These are phyloP conservation scores for Rubia tinctorum DNA, from an alignment of 305 asterid genomes.

Conservation along the genomic window DNA sequence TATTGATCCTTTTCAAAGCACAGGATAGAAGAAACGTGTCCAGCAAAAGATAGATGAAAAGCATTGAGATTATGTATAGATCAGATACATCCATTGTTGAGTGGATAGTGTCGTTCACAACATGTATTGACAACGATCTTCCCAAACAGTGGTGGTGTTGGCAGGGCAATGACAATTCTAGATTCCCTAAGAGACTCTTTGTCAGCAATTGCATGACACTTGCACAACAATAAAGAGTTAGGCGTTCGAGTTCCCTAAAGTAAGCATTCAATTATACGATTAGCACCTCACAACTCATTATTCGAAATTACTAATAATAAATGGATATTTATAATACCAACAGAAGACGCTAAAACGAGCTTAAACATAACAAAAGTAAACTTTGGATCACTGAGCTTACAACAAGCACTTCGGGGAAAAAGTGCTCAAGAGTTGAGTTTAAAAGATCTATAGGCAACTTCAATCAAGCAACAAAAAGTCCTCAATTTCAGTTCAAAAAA, in stretches of 20 bases:
- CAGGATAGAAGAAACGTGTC: too few species aligned
- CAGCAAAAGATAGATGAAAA: too few species aligned
- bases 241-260: too few species aligned
- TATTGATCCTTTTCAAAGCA: too few species aligned
- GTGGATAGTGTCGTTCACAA: too few species aligned
- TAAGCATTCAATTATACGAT: background rate
- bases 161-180: slow-evolving; percentile 57
- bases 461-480: background rate
- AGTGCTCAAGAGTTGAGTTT: background rate
- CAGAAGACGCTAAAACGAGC: background rate
- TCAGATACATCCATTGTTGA: too few species aligned
- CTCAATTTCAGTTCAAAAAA: slow-evolving; percentile 1
- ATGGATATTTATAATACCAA: background rate
- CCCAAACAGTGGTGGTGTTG: slow-evolving; percentile 64
- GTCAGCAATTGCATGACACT: slow-evolving; percentile 55
- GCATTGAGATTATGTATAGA: too few species aligned
- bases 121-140: too few species aligned
- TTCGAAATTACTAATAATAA: background rate
- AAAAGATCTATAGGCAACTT: background rate
- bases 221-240: background rate
- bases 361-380: background rate
- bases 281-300: background rate
- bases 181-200: slow-evolving; percentile 72
- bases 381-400: background rate
- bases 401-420: background rate